Base-by-base conservation (phyloP, 78 protist genomes). In the Cyanophora paradoxa region DNA sequence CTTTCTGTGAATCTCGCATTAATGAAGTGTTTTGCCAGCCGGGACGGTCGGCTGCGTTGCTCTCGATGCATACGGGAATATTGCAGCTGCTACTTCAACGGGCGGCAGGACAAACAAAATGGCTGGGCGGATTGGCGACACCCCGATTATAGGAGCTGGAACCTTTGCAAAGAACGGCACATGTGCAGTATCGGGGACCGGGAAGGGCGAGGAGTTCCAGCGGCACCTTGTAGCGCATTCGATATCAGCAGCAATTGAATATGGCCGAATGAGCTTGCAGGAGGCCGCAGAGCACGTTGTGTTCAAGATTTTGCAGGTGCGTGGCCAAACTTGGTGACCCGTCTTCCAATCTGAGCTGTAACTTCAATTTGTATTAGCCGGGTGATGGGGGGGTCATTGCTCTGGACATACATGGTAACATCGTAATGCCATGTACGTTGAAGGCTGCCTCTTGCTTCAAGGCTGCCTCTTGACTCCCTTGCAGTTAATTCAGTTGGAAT, bases 1-100 rank as follows among this genome's bases (percentile, higher is more conserved):
- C n/a, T n/a, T n/a, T n/a, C n/a, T n/a, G n/a, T n/a, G n/a, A n/a
- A n/a, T n/a, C n/a, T n/a, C n/a, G n/a, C n/a, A n/a, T n/a, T n/a
- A n/a, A n/a, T n/a, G n/a, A n/a, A n/a, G n/a, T n/a, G n/a, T n/a
- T n/a, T n/a, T n/a, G n/a, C n/a, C 70, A 36, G 44, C 34, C 50
- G 89, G 83, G 17, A 85, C 89, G 16, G 89, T 85, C 34, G 89
- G 89, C 1, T 82, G 83, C 6, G 89, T 85, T 30, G 81, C 83
- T 20, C 42, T 62, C 31, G 89, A 85, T 70, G 5, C 20, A 0
- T 28, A 57, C 63, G 89, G 89, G 6, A 67, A 73, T 78, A 57
- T 85, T 33, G 85, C 89, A 14, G 66, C 86, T 40, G 89, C 89
- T 5, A 81, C 86, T 8, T 74, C 82, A 36, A 85, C 89, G 14